Evolutionary conservation across 2,329 filamentous ascomycete genomes (phyloP).

Genomic region (Escovopsis weberi): DNA sequence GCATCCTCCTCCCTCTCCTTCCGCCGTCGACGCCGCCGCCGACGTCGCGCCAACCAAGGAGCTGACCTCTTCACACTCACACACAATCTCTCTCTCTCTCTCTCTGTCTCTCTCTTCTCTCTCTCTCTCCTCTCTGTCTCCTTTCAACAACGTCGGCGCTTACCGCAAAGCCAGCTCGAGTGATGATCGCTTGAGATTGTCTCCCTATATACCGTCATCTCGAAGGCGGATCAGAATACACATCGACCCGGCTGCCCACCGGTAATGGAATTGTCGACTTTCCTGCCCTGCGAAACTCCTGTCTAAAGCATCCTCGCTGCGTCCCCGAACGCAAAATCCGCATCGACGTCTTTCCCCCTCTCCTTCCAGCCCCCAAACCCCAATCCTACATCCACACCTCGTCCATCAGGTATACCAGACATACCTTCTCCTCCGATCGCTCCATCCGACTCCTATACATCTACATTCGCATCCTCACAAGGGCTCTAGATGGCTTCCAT

Average conservation of each 20-base stretch:
- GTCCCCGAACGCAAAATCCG: slow-evolving; percentile 20
- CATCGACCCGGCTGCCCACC: slow-evolving; percentile 11
- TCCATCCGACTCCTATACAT: slow-evolving; percentile 8
- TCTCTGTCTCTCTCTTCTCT: no score
- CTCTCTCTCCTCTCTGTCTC: no score
- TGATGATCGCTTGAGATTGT: slow-evolving; percentile 12
- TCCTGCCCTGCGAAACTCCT: slow-evolving; percentile 14
- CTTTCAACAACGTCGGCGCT: slow-evolving; percentile 13
- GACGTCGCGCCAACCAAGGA: slow-evolving; percentile 18
- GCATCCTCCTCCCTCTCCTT: background rate
- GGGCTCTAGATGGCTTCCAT: slow-evolving; percentile 29
- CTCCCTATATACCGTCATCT: slow-evolving; percentile 9
- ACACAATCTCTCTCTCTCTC: background rate
- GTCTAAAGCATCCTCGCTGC: slow-evolving; percentile 8
- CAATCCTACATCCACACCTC: slow-evolving; percentile 8
- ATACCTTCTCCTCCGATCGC: slow-evolving; percentile 10
- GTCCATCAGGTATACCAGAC: slow-evolving; percentile 7
- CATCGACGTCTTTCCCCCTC: slow-evolving; percentile 13
- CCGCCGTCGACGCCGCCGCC: slow-evolving; percentile 14
- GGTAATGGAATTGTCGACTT: slow-evolving; percentile 11
- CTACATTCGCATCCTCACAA: slow-evolving; percentile 6
- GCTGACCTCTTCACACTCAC: slow-evolving; percentile 9
- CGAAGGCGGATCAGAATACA: slow-evolving; percentile 7
- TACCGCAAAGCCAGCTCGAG: slow-evolving; percentile 19
- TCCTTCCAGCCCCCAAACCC: slow-evolving; percentile 3